A percentile compares a stretch with the other conserved stretches of the same genome.
Evolutionary conservation across 148 eudicot species (phyloP).

Genomic region (Vaccinium darrowii): DNA sequence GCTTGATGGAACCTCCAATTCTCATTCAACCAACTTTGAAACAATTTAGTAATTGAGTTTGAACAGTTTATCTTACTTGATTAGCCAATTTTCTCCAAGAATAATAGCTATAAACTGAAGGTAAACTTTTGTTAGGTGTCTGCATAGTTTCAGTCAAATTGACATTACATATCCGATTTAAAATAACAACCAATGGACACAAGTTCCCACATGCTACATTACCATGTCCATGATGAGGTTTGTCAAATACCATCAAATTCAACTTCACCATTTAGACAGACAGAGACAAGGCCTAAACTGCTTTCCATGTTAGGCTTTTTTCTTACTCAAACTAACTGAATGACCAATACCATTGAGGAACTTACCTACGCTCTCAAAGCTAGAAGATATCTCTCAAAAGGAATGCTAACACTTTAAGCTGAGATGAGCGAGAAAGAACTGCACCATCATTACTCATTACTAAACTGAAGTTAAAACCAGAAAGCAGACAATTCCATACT

Average conservation of each 20-base stretch:
- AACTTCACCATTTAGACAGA: neutral
- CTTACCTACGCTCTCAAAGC: neutral
- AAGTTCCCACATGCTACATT: neutral
- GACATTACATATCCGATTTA: neutral
- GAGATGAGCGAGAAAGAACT: neutral
- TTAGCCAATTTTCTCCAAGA: neutral
- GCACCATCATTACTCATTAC: slow-evolving; percentile 8
- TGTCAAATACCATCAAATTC: neutral
- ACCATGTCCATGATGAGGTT: neutral
- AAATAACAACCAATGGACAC: neutral
- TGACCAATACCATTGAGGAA: neutral
- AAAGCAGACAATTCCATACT: neutral
- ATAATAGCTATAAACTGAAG: neutral
- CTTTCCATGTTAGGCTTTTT: neutral
- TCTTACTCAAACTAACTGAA: neutral
- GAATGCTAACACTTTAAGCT: slow-evolving; percentile 7
- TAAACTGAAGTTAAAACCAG: neutral
- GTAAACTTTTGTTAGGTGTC: neutral
- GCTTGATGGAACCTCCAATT: neutral
- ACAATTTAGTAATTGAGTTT: neutral
- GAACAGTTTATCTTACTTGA: neutral
- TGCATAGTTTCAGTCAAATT: neutral
- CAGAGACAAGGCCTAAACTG: neutral
- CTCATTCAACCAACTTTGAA: neutral
- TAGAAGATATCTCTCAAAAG: neutral